Evolutionary conservation across 139 green algal species (phyloP).

Genomic region (Volvox reticuliferus): DNA sequence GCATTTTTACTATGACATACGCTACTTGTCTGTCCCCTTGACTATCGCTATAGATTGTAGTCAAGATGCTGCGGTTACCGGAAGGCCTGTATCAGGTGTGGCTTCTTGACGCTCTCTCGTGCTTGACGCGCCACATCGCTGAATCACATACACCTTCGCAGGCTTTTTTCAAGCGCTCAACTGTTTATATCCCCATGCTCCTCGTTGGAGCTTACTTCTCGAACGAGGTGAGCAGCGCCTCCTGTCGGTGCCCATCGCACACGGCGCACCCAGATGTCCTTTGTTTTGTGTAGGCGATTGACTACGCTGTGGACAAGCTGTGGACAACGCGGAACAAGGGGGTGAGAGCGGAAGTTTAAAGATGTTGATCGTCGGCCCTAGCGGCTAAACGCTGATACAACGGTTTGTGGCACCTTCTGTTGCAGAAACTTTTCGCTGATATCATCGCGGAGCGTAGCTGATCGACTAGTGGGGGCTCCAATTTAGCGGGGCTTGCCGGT

Average conservation of each 20-base stretch:
- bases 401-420: no score
- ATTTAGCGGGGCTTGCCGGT: not conserved
- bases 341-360: slow-evolving; percentile 33
- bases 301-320: slow-evolving; percentile 44
- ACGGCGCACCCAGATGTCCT: not conserved
- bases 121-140: no score
- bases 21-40: no score
- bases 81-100: slow-evolving; percentile 44
- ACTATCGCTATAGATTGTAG: not conserved
- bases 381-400: no score
- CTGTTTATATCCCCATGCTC: slow-evolving; percentile 64
- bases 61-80: slow-evolving; percentile 4
- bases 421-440: slow-evolving; percentile 43
- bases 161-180: slow-evolving; percentile 67
- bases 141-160: slow-evolving; percentile 12
- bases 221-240: slow-evolving; percentile 58
- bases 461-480: not conserved
- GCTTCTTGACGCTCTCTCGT: not conserved
- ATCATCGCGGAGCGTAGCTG: slow-evolving; percentile 36
- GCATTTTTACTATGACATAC: no score
- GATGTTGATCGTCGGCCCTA: no score
- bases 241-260: not conserved
- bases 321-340: slow-evolving; percentile 62
- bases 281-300: slow-evolving; percentile 49
- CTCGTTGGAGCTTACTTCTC: slow-evolving; percentile 64